Evolutionary conservation across 2,329 filamentous ascomycete genomes (phyloP), one percentile per base, ranked within the genome.

Genomic region (Penicillium sp.): DNA sequence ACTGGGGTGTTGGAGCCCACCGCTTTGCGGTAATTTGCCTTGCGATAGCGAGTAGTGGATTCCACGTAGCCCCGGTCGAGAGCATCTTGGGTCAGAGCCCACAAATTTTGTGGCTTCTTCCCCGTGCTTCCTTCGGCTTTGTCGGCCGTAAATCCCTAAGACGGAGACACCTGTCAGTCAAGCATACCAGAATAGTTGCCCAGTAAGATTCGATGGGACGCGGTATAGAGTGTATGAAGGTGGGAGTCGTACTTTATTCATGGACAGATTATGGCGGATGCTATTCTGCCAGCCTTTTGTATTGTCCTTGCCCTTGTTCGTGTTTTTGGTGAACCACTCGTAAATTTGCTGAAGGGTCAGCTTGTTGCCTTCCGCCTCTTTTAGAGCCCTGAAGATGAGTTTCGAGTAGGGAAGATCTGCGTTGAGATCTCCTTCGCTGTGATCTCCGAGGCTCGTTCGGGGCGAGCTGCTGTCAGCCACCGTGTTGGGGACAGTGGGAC

Each of bases 231-330:
- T 28, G 25, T 27, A 25, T 18, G 24, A 38, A 24, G 28, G 41
- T 20, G 12, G 25, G 47, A 40, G 13, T 77, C 83, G 72, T 81
- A 96, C 92, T 53, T 80, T 79, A 62, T 97, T 97, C 91, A 97
- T 96, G 42, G 89, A 95, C 6, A 97, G 75, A 60, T 97, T 97
- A 69, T 97, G 92, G 2, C 92, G 82, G 57, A 97, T 95, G 66
- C 89, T 95, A 70, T 96, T 97, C 72, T 92, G 87, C 92, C 92
- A 97, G 8, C 91, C 92, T 60, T 84, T 86, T 10, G 76, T 78
- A 15, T 71, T 66, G 40, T 79, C 78, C 45, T 77, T 82, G 4
- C 81, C 82, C 69, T 93, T 95, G 58, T 81, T 80, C 2, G 90
- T 95, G 63, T 95, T 85, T 25, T 84, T 78, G 37, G 81, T 77